These are phyloP conservation scores for Emericellopsis atlantica DNA, from an alignment of 2,329 filamentous ascomycete genomes.

Conservation along the genomic window DNA sequence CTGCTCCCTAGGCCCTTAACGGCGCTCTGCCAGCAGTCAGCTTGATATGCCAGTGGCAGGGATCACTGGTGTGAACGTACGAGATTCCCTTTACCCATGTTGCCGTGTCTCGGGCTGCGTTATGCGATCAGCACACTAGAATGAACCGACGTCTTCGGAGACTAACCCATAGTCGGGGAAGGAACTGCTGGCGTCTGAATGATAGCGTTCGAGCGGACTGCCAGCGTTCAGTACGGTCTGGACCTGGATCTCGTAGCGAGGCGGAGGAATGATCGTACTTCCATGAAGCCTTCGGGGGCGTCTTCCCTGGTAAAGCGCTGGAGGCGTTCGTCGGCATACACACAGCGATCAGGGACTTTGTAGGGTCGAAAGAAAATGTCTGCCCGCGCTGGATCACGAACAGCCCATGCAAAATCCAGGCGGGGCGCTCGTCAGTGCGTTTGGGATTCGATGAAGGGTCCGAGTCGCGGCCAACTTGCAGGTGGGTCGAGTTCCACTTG, in stretches of 20 bases:
- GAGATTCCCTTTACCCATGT: slow-evolving; percentile 2
- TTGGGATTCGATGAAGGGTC: no score
- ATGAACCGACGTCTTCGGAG: not conserved
- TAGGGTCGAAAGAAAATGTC: no score
- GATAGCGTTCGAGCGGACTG: slow-evolving; percentile 20
- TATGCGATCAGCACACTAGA: slow-evolving; percentile 7
- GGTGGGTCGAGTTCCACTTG: no score
- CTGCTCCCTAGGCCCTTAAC: not conserved
- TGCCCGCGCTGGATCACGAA: no score
- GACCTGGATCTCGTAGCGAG: not conserved
- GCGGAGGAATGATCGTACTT: slow-evolving; percentile 3
- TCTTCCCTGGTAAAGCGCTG: not conserved
- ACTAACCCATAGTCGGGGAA: slow-evolving; percentile 29
- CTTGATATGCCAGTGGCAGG: not conserved
- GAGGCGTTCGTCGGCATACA: no score
- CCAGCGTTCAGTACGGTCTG: not conserved
- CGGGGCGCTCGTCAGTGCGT: no score
- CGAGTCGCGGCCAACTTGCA: no score
- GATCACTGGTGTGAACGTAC: not conserved
- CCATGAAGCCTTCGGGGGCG: slow-evolving; percentile 1
- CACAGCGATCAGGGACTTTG: no score
- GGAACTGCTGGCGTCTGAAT: slow-evolving; percentile 21
- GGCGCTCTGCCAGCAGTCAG: slow-evolving; percentile 1
- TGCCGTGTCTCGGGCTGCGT: slow-evolving; percentile 5
- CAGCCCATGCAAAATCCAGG: no score